Evolutionary conservation across 2,329 filamentous ascomycete genomes (phyloP).

Genomic region (Aureobasidium subglaciale): DNA sequence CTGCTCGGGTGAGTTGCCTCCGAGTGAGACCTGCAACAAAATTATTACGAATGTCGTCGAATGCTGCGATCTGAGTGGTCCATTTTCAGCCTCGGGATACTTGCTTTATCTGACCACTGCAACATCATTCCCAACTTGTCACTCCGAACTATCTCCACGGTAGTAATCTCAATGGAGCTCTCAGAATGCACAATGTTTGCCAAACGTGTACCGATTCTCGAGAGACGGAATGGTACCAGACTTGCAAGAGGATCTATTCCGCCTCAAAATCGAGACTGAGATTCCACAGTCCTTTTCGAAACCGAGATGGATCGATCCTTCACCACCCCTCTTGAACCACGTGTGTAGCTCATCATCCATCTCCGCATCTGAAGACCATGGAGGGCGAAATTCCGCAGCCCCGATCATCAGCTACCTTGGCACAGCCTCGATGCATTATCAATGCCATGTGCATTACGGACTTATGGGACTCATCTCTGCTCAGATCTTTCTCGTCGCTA

Average conservation of each 20-base stretch:
- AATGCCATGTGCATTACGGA: background rate
- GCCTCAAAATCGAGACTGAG: too few species aligned
- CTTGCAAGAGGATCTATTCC: too few species aligned
- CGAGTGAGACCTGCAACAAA: background rate
- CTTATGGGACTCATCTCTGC: background rate
- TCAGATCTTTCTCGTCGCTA: background rate
- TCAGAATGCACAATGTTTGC: too few species aligned
- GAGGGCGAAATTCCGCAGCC: conserved; percentile 1
- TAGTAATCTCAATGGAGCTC: too few species aligned
- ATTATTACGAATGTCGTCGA: background rate
- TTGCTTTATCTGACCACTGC: background rate
- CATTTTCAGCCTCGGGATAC: background rate
- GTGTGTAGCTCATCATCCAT: background rate
- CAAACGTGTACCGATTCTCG: too few species aligned
- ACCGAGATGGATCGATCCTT: background rate
- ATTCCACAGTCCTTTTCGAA: too few species aligned
- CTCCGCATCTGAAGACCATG: background rate
- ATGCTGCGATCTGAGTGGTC: background rate
- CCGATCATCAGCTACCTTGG: background rate
- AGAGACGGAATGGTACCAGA: too few species aligned
- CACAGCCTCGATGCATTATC: background rate
- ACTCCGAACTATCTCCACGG: too few species aligned
- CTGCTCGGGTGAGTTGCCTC: conserved; percentile 6
- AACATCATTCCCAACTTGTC: too few species aligned
- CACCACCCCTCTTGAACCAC: background rate